Conservation (phyloP, 2,329 filamentous ascomycete species). For the Graphilbum fragrans region DNA sequence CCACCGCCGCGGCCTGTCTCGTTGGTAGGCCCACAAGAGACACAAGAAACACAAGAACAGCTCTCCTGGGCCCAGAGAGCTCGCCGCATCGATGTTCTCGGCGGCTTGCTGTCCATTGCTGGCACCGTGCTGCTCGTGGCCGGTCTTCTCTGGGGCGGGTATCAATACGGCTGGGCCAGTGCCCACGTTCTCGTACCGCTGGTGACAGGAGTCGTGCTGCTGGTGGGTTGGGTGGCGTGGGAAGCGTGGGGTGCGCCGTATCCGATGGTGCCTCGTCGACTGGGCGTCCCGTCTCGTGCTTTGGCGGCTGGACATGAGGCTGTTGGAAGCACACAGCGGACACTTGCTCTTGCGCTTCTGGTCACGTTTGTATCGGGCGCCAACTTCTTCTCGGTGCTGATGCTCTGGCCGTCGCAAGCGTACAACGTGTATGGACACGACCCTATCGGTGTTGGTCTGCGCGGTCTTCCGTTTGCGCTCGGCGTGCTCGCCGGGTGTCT, state of each 20-base stretch:
- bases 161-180: constrained; percentile 23
- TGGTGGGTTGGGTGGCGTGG: constrained; percentile 39
- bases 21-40: constrained; percentile 19
- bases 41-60: background rate
- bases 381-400: constrained; percentile 42
- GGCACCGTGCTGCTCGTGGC: constrained; percentile 39
- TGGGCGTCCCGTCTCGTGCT: constrained; percentile 9
- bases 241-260: constrained; percentile 44
- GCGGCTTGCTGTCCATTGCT: constrained; percentile 33
- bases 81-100: constrained; percentile 34
- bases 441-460: constrained; percentile 49
- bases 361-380: constrained; percentile 48
- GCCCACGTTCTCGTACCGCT: constrained; percentile 33
- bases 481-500: constrained; percentile 49
- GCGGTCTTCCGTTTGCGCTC: constrained; percentile 52
- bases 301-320: constrained; percentile 17
- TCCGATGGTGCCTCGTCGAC: constrained; percentile 37
- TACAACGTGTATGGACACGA: constrained; percentile 56
- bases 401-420: constrained; percentile 53
- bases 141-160: constrained; percentile 29
- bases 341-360: constrained; percentile 37
- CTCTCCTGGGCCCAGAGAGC: background rate
- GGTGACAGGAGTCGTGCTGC: constrained; percentile 35
- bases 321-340: constrained; percentile 22
- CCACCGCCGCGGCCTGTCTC: constrained; percentile 34